phyloP scores from a whole-genome alignment of 352 stramenopile genomes.

The Phytophthora melonis region DNA sequence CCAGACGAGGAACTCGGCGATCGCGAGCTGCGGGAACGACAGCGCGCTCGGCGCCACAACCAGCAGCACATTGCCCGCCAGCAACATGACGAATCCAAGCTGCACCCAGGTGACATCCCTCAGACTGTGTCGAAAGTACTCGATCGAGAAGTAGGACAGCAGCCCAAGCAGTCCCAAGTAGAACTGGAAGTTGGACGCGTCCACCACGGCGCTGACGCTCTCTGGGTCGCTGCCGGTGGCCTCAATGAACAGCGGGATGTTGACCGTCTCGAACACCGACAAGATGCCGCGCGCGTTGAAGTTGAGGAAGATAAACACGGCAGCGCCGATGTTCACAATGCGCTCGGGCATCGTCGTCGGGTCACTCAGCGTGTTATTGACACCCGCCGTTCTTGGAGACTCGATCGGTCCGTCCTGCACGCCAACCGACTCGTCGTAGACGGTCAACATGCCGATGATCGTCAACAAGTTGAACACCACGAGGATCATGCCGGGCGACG shows the following conservation, averaged over 20 bases:
- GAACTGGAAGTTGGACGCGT: conserved; percentile 82
- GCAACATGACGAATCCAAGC: conserved; percentile 63
- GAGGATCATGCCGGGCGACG: conserved; percentile 66
- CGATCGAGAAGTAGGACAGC: conserved; percentile 78
- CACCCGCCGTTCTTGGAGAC: conserved; percentile 36
- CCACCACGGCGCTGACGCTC: conserved; percentile 57
- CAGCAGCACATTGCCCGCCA: conserved; percentile 62
- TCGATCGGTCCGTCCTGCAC: conserved; percentile 65
- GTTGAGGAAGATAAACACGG: conserved; percentile 81
- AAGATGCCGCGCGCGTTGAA: conserved; percentile 78
- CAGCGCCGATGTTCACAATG: conserved; percentile 68
- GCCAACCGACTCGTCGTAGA: conserved; percentile 64
- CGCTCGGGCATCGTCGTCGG: conserved; percentile 58
- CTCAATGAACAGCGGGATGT: conserved; percentile 77
- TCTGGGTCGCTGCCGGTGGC: conserved; percentile 62
- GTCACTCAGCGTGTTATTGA: conserved; percentile 57
- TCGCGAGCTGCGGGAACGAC: conserved; percentile 55
- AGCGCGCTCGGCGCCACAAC: conserved; percentile 49
- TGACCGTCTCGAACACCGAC: conserved; percentile 84
- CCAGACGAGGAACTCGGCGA: conserved; percentile 75
- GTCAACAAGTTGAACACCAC: conserved; percentile 65
- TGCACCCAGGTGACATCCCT: conserved; percentile 74
- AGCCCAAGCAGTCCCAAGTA: conserved; percentile 72
- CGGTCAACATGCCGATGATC: conserved; percentile 65
- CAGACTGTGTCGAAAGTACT: conserved; percentile 70